phyloP scores from a whole-genome alignment of 139 green algal genomes.

The Yamagishiella unicocca region DNA sequence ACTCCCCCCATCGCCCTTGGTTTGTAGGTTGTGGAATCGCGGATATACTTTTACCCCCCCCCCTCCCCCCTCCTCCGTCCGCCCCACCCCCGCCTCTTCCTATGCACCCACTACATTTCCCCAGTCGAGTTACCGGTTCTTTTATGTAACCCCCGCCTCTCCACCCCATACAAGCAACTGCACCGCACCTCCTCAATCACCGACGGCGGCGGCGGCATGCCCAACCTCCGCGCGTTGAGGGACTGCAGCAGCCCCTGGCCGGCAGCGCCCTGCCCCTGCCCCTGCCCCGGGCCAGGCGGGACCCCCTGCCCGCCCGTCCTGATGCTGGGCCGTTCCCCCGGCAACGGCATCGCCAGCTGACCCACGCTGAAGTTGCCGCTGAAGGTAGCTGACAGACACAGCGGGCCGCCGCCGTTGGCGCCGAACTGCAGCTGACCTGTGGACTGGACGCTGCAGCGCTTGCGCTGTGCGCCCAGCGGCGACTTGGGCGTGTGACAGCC shows the following conservation, averaged over 20 bases:
- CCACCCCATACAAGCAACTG: too few species aligned
- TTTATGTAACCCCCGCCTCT: too few species aligned
- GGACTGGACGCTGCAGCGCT: not conserved
- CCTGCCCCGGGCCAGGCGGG: not conserved
- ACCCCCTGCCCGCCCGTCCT: not conserved
- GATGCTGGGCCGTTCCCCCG: not conserved
- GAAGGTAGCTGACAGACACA: slow-evolving; percentile 11
- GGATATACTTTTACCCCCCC: too few species aligned
- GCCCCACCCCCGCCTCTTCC: too few species aligned
- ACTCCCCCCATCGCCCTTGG: too few species aligned
- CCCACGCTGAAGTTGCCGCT: slow-evolving; percentile 2
- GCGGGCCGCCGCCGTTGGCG: not conserved
- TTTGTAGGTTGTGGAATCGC: too few species aligned
- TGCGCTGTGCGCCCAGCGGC: not conserved
- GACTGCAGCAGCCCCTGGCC: slow-evolving; percentile 9
- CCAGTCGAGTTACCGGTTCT: too few species aligned
- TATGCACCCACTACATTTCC: too few species aligned
- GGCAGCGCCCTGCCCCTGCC: not conserved
- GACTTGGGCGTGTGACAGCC: not conserved
- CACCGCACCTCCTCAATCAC: slow-evolving; percentile 49
- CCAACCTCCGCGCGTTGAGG: not conserved
- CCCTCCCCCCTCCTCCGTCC: too few species aligned
- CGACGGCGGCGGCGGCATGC: slow-evolving; percentile 11
- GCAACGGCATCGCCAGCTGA: not conserved
- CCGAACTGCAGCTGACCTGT: not conserved